Conservation (phyloP, 2,329 filamentous ascomycete genomes). For the Alternaria atra region DNA sequence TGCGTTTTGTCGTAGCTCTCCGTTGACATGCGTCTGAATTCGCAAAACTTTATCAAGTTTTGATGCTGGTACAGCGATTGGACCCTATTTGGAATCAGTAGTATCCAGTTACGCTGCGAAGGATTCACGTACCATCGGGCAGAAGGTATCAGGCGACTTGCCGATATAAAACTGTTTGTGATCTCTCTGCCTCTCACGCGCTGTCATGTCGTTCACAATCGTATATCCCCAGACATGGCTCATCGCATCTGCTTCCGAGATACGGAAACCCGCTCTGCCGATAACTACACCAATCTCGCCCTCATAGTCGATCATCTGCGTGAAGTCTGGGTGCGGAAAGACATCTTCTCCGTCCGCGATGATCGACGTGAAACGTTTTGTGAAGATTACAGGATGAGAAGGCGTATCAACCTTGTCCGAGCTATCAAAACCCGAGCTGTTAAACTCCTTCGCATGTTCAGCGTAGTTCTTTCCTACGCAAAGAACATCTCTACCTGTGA, state of each 20-base stretch:
- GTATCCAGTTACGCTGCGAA: neutral
- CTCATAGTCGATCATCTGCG: conserved; percentile 63
- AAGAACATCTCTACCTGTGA: conserved; percentile 62
- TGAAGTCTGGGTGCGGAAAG: conserved; percentile 58
- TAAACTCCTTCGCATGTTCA: conserved; percentile 67
- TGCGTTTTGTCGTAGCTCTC: conserved; percentile 57
- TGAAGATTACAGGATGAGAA: conserved; percentile 65
- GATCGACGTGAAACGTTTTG: conserved; percentile 63
- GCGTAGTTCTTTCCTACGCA: conserved; percentile 66
- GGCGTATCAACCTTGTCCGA: conserved; percentile 64
- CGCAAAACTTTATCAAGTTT: conserved; percentile 46
- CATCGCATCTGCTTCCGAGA: conserved; percentile 58
- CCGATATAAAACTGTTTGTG: conserved; percentile 70
- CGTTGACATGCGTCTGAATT: conserved; percentile 59
- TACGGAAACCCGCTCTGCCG: conserved; percentile 58
- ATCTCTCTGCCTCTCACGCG: conserved; percentile 36
- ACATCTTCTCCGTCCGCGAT: conserved; percentile 60
- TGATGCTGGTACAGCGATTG: neutral
- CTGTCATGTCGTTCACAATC: conserved; percentile 56
- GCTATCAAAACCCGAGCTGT: conserved; percentile 63
- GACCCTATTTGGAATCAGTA: neutral
- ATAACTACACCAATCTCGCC: conserved; percentile 66
- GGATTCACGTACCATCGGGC: conserved; percentile 58
- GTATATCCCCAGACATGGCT: conserved; percentile 66
- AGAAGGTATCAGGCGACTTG: conserved; percentile 65